These are phyloP conservation scores for Pichia occidentalis DNA, from an alignment of 805 yeast species.

Conservation along the genomic window DNA sequence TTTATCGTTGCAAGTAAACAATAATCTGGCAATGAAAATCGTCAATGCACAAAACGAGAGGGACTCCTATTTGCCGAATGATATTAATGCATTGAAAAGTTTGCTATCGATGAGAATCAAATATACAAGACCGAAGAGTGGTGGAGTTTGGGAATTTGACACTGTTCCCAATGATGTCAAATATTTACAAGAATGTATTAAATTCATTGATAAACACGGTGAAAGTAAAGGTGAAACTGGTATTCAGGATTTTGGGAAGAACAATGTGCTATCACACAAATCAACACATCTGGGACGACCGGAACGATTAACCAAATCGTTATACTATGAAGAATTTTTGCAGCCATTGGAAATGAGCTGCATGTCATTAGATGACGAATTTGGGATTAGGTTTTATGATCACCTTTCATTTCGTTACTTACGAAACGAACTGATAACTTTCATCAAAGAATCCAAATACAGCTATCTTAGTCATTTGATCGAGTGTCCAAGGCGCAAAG, in stretches of 20 bases:
- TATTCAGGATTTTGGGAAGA: neutral
- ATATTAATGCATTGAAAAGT: constrained; percentile 3
- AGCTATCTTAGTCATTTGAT: constrained; percentile 5
- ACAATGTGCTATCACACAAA: no score
- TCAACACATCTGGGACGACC: no score
- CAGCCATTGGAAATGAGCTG: constrained; percentile 6
- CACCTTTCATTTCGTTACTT: constrained; percentile 8
- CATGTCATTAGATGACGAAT: constrained; percentile 5
- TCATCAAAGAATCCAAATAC: neutral
- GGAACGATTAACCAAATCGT: no score
- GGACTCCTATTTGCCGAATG: constrained; percentile 1
- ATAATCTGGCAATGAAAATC: neutral
- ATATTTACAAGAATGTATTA: constrained; percentile 6
- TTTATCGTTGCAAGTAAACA: neutral
- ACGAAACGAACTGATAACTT: constrained; percentile 5
- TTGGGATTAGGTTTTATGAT: constrained; percentile 7
- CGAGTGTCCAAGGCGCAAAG: neutral
- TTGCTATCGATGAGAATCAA: constrained; percentile 7
- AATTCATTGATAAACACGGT: constrained; percentile 10
- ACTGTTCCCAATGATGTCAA: constrained; percentile 6
- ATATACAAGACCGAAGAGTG: constrained; percentile 12
- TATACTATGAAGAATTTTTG: constrained; percentile 2
- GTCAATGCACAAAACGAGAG: neutral
- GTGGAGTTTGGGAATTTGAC: constrained; percentile 12
- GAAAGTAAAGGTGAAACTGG: neutral